These are phyloP conservation scores for Carex kokanica DNA, from an alignment of 176 grass and related monocot species.

Conservation along the genomic window DNA sequence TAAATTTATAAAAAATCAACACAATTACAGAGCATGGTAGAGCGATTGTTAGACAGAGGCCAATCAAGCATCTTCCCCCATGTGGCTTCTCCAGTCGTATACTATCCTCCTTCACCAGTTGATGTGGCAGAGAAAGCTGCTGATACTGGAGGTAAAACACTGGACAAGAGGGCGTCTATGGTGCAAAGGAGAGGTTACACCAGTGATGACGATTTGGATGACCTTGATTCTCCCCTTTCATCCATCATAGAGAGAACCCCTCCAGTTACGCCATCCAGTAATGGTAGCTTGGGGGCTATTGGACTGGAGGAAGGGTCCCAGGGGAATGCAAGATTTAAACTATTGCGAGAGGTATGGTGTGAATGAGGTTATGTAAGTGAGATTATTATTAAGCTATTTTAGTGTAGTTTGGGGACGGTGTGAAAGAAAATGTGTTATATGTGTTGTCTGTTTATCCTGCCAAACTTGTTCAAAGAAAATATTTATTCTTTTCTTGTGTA, in stretches of 20 bases:
- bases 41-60: slow-evolving; percentile 36
- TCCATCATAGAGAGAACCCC: slow-evolving; percentile 53
- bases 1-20: neutral
- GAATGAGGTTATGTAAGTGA: slow-evolving; percentile 24
- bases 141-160: slow-evolving; percentile 17
- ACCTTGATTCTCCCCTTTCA: slow-evolving; percentile 45
- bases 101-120: slow-evolving; percentile 34
- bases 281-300: neutral
- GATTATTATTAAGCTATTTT: neutral
- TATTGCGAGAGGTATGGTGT: slow-evolving; percentile 60
- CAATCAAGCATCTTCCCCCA: slow-evolving; percentile 52
- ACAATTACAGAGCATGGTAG: slow-evolving; percentile 49
- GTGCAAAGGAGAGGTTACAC: slow-evolving; percentile 63
- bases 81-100: slow-evolving; percentile 46
- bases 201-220: slow-evolving; percentile 76
- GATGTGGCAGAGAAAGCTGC: slow-evolving; percentile 45
- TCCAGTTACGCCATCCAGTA: slow-evolving; percentile 39
- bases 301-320: slow-evolving; percentile 14
- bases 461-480: slow-evolving; percentile 13
- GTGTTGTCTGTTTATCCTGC: slow-evolving; percentile 19
- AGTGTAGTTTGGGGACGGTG: slow-evolving; percentile 9
- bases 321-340: slow-evolving; percentile 51
- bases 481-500: slow-evolving; percentile 15
- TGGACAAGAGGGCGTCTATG: slow-evolving; percentile 41
- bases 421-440: slow-evolving; percentile 6